These are phyloP conservation scores for Boletus vinaceobasis DNA, from an alignment of 768 basidiomycete genomes.

Conservation along the genomic window DNA sequence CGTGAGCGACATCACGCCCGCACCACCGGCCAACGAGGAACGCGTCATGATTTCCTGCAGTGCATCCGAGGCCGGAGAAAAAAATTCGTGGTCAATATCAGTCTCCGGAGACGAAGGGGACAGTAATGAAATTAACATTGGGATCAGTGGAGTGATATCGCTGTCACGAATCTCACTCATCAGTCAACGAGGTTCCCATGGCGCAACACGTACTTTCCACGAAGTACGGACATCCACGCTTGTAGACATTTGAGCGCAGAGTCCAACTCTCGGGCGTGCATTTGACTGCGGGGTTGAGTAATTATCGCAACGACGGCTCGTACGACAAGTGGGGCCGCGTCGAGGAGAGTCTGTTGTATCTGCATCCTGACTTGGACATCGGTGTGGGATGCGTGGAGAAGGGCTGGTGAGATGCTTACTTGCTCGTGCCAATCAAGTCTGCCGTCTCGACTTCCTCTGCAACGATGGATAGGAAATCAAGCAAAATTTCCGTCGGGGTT, in stretches of 20 bases:
- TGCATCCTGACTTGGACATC: constrained; percentile 43
- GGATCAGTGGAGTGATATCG: constrained; percentile 68
- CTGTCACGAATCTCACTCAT: constrained; percentile 33
- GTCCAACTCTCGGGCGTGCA: constrained; percentile 44
- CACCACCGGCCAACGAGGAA: constrained; percentile 68
- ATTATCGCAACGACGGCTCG: constrained; percentile 64
- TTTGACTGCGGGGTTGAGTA: constrained; percentile 34
- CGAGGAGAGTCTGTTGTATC: constrained; percentile 61
- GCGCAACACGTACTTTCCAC: constrained; percentile 53
- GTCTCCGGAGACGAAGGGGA: constrained; percentile 27
- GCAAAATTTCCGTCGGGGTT: constrained; percentile 54
- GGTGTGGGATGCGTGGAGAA: constrained; percentile 1
- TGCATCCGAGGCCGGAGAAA: constrained; percentile 65
- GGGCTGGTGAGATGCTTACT: constrained; percentile 44
- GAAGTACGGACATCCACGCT: constrained; percentile 75
- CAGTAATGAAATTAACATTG: constrained; percentile 52
- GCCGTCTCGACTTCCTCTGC: constrained; percentile 79
- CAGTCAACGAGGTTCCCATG: neutral
- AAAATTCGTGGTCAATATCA: constrained; percentile 47
- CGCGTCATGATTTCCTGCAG: constrained; percentile 76
- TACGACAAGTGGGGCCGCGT: constrained; percentile 68
- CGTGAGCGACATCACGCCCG: constrained; percentile 67
- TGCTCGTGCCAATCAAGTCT: constrained; percentile 69
- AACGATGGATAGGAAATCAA: constrained; percentile 78
- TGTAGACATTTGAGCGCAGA: constrained; percentile 78